Evolutionary conservation across 2,329 filamentous ascomycete species (phyloP).

Genomic region (Grosmannia huntii): DNA sequence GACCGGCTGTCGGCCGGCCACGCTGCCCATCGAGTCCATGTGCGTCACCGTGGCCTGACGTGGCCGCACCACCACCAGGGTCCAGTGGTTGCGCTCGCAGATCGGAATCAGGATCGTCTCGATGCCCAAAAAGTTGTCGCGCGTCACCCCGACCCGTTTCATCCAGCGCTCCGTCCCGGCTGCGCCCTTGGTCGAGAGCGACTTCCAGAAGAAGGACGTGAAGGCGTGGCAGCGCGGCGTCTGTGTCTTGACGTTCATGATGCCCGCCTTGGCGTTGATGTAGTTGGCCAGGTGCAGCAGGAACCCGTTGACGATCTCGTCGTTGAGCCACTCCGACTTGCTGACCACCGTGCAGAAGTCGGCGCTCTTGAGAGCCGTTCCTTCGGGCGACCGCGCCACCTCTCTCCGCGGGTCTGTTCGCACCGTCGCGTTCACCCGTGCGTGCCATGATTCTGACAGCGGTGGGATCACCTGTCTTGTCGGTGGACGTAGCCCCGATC

Average conservation of each 20-base stretch:
- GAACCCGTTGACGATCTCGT: conserved; percentile 59
- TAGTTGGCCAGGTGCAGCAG: conserved; percentile 47
- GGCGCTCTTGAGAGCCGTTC: conserved; percentile 35
- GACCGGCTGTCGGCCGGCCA: conserved; percentile 24
- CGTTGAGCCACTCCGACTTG: conserved; percentile 56
- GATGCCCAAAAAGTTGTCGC: conserved; percentile 49
- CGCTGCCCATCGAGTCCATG: conserved; percentile 50
- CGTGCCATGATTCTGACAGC: conserved; percentile 25
- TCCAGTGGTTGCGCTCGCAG: conserved; percentile 56
- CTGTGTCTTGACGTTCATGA: conserved; percentile 27
- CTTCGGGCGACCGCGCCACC: conserved; percentile 34
- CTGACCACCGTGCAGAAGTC: conserved; percentile 53
- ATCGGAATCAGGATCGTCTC: conserved; percentile 60
- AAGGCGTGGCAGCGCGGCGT: conserved; percentile 50
- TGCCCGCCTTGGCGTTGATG: conserved; percentile 43
- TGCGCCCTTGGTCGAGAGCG: conserved; percentile 34
- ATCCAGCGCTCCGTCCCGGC: conserved; percentile 39
- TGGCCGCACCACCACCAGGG: conserved; percentile 54
- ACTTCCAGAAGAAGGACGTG: conserved; percentile 53
- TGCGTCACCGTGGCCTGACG: conserved; percentile 48
- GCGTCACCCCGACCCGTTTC: conserved; percentile 41
- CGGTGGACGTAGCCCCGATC: conserved; percentile 17
- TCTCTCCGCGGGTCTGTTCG: conserved; percentile 20
- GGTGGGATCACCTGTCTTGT: conserved; percentile 14
- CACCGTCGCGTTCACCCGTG: conserved; percentile 22